These are phyloP conservation scores for Trichoderma reesei DNA, from an alignment of 495 filamentous ascomycete species.

Conservation along the genomic window DNA sequence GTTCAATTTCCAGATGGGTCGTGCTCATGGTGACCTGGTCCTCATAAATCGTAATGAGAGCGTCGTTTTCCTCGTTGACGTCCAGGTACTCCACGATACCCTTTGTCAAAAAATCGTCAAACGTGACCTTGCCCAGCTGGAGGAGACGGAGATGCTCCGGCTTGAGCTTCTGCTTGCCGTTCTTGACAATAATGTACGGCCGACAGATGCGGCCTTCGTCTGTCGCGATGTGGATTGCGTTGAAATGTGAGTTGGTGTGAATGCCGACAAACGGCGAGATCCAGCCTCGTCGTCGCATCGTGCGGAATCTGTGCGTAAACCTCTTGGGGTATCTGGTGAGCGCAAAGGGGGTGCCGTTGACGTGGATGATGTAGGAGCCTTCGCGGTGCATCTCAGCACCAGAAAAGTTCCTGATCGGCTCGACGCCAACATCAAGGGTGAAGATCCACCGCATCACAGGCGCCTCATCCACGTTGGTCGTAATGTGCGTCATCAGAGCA, in stretches of 20 bases:
- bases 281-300: slow-evolving; percentile 73
- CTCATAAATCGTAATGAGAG: slow-evolving; percentile 83
- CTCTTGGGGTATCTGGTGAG: slow-evolving; percentile 71
- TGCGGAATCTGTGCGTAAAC: slow-evolving; percentile 75
- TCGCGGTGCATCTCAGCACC: slow-evolving; percentile 74
- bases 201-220: slow-evolving; percentile 95
- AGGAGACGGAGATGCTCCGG: slow-evolving; percentile 66
- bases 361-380: slow-evolving; percentile 81
- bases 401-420: slow-evolving; percentile 51
- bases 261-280: slow-evolving; percentile 93
- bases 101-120: slow-evolving; percentile 83
- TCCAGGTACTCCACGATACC: slow-evolving; percentile 94
- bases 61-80: slow-evolving; percentile 97
- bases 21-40: slow-evolving; percentile 66
- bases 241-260: slow-evolving; percentile 85
- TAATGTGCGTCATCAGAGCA: slow-evolving; percentile 98
- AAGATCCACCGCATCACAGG: slow-evolving; percentile 74
- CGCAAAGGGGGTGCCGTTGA: slow-evolving; percentile 89
- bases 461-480: slow-evolving; percentile 85
- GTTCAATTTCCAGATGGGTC: slow-evolving; percentile 95
- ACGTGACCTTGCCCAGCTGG: slow-evolving; percentile 68
- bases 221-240: slow-evolving; percentile 87
- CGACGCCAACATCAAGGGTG: slow-evolving; percentile 53
- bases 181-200: slow-evolving; percentile 87
- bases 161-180: slow-evolving; percentile 68